Conservation (phyloP, 352 stramenopile species). For the Globisporangium canariense region DNA sequence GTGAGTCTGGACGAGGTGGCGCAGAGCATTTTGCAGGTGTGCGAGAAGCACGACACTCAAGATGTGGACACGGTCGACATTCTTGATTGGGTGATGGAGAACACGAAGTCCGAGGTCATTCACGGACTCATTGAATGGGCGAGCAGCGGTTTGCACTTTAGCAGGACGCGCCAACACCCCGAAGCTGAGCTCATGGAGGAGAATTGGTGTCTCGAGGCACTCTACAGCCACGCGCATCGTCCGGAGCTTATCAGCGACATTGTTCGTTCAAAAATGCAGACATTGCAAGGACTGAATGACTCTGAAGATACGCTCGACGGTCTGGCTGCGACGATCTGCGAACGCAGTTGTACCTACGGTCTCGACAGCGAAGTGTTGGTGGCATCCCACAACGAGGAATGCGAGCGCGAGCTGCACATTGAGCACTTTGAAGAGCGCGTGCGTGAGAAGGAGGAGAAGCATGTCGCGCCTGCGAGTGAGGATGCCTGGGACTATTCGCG, state of each 20-base stretch:
- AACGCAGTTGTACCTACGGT: constrained; percentile 20
- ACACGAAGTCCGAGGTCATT: constrained; percentile 66
- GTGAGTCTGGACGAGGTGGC: constrained; percentile 66
- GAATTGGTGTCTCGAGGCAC: constrained; percentile 39
- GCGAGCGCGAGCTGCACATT: constrained; percentile 55
- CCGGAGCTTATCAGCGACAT: constrained; percentile 34
- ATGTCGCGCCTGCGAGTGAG: constrained; percentile 21
- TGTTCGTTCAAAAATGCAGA: constrained; percentile 22
- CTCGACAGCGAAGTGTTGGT: constrained; percentile 40
- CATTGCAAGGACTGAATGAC: constrained; percentile 13
- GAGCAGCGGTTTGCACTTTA: constrained; percentile 69
- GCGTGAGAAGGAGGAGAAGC: constrained; percentile 17
- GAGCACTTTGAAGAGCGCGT: constrained; percentile 44
- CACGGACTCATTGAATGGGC: constrained; percentile 76
- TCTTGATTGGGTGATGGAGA: constrained; percentile 87
- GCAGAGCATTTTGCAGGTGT: constrained; percentile 34
- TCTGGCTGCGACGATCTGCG: constrained; percentile 14
- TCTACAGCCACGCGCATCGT: constrained; percentile 31
- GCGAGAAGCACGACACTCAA: neutral
- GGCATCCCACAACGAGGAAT: constrained; percentile 42
- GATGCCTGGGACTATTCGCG: constrained; percentile 19
- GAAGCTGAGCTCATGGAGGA: constrained; percentile 36
- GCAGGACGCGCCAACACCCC: constrained; percentile 23
- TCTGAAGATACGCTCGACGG: constrained; percentile 81
- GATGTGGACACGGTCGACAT: constrained; percentile 39